Conservation (phyloP, 768 basidiomycete species). For the Hericium erinaceus region DNA sequence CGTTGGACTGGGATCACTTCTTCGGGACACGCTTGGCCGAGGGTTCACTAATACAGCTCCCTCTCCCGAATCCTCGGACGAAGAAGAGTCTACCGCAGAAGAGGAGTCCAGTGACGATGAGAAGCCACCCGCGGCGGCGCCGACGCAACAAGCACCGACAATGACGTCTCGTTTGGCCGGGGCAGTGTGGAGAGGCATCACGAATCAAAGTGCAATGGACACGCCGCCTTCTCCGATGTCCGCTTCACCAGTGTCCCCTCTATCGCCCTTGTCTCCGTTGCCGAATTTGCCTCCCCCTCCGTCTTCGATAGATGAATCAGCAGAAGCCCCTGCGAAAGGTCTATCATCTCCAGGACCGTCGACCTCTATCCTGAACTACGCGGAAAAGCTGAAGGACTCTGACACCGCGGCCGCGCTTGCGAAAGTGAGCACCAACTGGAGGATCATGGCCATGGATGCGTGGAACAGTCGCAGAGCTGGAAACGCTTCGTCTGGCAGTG, state of each 20-base stretch:
- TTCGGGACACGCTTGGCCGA: constrained; percentile 57
- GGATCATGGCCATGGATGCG: constrained; percentile 46
- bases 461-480: constrained; percentile 15
- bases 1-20: constrained; percentile 41
- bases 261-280: constrained; percentile 23
- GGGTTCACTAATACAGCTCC: constrained; percentile 49
- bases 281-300: constrained; percentile 16
- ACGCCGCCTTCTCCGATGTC: constrained; percentile 35
- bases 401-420: constrained; percentile 61
- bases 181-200: constrained; percentile 70
- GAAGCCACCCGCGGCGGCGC: constrained; percentile 16
- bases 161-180: constrained; percentile 47
- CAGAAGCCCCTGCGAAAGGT: background rate
- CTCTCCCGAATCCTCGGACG: constrained; percentile 24
- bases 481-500: too few relatives aligned
- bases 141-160: constrained; percentile 17
- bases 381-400: constrained; percentile 65
- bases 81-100: constrained; percentile 18
- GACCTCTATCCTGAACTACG: constrained; percentile 37
- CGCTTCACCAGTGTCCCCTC: constrained; percentile 21
- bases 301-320: constrained; percentile 4
- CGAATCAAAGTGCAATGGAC: constrained; percentile 70
- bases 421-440: constrained; percentile 71
- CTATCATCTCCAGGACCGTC: constrained; percentile 9
- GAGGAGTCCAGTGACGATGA: constrained; percentile 41